Conservation (phyloP, 306 rosid genomes). For the Gleditsia sinensis region DNA sequence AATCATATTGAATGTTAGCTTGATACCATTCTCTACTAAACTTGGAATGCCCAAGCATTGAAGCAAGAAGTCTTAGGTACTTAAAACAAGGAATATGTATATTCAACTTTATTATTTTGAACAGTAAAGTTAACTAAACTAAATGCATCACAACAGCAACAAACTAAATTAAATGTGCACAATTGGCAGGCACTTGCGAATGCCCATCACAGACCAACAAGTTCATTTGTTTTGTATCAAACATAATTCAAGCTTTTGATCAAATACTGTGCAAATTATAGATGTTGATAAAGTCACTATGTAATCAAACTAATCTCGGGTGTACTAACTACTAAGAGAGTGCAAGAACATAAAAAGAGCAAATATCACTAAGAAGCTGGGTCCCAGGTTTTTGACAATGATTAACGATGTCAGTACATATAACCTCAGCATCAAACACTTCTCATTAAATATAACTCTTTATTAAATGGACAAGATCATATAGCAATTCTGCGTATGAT, state of each 20-base stretch:
- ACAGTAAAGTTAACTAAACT: background rate
- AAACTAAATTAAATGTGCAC: background rate
- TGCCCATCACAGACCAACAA: background rate
- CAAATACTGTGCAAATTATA: background rate
- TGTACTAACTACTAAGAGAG: background rate
- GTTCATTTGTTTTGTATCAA: background rate
- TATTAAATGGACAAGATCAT: background rate
- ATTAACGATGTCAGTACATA: constrained; percentile 1
- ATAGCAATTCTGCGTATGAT: background rate
- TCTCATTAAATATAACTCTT: background rate
- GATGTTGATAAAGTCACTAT: background rate
- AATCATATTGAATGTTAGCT: background rate
- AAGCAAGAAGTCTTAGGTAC: background rate
- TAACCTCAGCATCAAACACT: background rate
- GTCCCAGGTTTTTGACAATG: background rate
- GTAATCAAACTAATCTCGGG: background rate
- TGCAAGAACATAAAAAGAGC: background rate
- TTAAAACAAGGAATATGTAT: background rate
- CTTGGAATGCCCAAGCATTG: background rate
- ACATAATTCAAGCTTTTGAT: background rate
- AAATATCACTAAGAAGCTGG: background rate
- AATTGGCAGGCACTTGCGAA: background rate
- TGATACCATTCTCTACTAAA: background rate
- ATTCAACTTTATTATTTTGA: background rate
- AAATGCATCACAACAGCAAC: background rate